phyloP scores from a whole-genome alignment of 306 rosid species.

The Fagus sylvatica region DNA sequence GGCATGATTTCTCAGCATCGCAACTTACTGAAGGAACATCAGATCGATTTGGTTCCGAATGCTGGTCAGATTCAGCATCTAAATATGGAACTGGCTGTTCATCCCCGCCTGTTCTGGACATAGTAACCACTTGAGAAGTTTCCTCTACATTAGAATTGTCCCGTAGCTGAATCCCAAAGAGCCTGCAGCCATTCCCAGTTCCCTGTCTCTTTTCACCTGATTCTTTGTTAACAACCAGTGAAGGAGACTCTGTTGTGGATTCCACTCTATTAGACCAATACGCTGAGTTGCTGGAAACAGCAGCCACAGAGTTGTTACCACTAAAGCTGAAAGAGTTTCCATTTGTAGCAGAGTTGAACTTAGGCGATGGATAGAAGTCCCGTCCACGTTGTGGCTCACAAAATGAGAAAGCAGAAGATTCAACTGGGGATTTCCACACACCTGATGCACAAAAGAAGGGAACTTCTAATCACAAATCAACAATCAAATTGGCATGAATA shows the following conservation, averaged over 20 bases:
- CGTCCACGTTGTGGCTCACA: constrained; percentile 64
- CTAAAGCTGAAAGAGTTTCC: constrained; percentile 61
- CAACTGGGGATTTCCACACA: constrained; percentile 70
- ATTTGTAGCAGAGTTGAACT: constrained; percentile 58
- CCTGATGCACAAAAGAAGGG: constrained; percentile 46
- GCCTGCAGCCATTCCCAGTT: constrained; percentile 75
- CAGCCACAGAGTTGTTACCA: constrained; percentile 55
- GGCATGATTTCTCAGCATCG: constrained; percentile 88
- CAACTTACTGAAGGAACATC: constrained; percentile 85
- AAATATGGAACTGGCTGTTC: constrained; percentile 49
- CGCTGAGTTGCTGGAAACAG: constrained; percentile 60
- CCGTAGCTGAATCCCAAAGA: constrained; percentile 85
- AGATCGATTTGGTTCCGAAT: constrained; percentile 80
- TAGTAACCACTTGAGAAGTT: constrained; percentile 42
- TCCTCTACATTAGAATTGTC: constrained; percentile 64
- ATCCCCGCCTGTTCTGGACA: constrained; percentile 54
- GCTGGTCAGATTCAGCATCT: constrained; percentile 77
- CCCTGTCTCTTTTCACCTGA: constrained; percentile 64
- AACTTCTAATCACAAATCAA: constrained; percentile 11
- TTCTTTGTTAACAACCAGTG: constrained; percentile 56
- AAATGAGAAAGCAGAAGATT: constrained; percentile 59
- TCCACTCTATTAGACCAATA: constrained; percentile 75
- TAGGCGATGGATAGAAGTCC: constrained; percentile 62
- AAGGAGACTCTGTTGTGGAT: constrained; percentile 56
- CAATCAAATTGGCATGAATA: constrained; percentile 10